These are phyloP conservation scores for Ulota crispa DNA, from an alignment of 225 moss, liverwort and hornwort species.

Conservation along the genomic window DNA sequence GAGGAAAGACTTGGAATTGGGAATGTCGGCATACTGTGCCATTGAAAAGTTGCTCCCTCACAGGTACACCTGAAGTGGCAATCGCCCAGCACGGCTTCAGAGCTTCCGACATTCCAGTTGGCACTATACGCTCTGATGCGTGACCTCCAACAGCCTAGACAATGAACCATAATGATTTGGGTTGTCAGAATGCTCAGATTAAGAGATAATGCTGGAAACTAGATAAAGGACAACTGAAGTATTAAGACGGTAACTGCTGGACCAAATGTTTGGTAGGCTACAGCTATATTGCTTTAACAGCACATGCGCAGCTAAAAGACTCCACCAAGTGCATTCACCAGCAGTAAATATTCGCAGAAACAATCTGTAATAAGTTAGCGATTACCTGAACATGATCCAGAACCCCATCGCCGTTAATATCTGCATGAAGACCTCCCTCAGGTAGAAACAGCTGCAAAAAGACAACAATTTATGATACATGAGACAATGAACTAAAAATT, in stretches of 20 bases:
- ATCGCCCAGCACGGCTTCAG: constrained; percentile 91
- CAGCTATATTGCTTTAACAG: background rate
- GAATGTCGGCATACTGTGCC: constrained; percentile 89
- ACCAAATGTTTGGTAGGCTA: constrained; percentile 1
- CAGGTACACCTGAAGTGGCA: constrained; percentile 89
- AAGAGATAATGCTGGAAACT: background rate
- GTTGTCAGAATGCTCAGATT: constrained; percentile 13
- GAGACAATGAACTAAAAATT: background rate
- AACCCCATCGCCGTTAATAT: constrained; percentile 89
- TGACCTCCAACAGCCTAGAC: constrained; percentile 80
- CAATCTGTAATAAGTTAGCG: background rate
- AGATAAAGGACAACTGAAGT: background rate
- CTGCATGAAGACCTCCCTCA: constrained; percentile 83
- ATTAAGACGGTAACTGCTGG: background rate
- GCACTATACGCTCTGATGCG: constrained; percentile 70
- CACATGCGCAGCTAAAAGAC: background rate
- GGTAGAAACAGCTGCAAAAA: constrained; percentile 64
- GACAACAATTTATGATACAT: background rate
- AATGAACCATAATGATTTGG: background rate
- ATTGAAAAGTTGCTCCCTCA: constrained; percentile 78
- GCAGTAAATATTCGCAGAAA: background rate
- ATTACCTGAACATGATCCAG: constrained; percentile 87
- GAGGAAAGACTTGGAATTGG: constrained; percentile 64
- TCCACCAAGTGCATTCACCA: background rate
- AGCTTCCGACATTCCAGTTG: constrained; percentile 74